Evolutionary conservation across 2,329 filamentous ascomycete genomes (phyloP), one percentile per base, ranked within the genome.

Genomic region (Penicillium sp.): DNA sequence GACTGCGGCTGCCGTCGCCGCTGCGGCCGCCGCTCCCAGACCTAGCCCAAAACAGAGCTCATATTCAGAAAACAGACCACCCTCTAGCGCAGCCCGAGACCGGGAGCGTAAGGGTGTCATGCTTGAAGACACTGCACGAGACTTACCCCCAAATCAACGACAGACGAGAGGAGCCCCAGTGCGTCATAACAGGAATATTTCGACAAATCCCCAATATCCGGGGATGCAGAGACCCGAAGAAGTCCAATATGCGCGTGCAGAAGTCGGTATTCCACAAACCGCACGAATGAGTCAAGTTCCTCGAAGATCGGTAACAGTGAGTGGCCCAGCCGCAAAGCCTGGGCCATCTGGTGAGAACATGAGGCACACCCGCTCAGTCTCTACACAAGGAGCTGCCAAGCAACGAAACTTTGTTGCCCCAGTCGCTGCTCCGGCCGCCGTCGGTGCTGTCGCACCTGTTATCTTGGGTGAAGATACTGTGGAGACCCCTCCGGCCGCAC

Each of bases 271-370:
- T 21, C 55, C 59, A 39, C 41, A 41, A 44, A 47, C 56, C n/a
- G 60, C 60, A 22, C 66, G 57, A 52, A 59, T 59, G 29, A 67
- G 63, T 19, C 65, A 31, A 48, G 66, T 57, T 21, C 60, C 70
- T 16, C 63, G 62, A 53, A 63, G 68, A 47, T 62, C 70, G n/a
- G 66, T 68, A 24, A 67, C 69, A 31, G 58, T 69, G 48, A 63
- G 57, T 41, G 64, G 61, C 11, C 53, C 53, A 63, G 53, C 60
- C 10, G 44, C 51, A 16, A 61, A 58, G 21, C 57, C 51, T 26
- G 52, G 44, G 21, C 51, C 43, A 37, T 9, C 29, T 22, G 47
- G 10, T 24, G 43, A 49, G 9, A 49, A 41, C 31, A 48, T 57
- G 19, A 41, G 21, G 24, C 58, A 60, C 10, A 49, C 52, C n/a